phyloP scores from a whole-genome alignment of 495 filamentous ascomycete species.

The Xylaria castorea region DNA sequence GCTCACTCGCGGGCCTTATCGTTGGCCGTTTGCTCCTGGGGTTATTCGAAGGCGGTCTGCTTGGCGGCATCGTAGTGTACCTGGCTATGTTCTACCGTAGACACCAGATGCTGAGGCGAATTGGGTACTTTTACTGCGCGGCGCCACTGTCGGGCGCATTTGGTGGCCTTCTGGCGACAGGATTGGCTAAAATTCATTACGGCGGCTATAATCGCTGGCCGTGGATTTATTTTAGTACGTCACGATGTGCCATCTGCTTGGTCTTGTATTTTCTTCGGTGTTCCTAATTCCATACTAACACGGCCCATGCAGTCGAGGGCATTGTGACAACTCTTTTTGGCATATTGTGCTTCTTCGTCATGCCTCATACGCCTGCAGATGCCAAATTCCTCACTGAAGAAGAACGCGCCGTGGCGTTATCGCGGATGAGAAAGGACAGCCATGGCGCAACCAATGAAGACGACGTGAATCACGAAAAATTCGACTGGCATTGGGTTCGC shows the following conservation, averaged over 20 bases:
- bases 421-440: slow-evolving; percentile 51
- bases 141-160: slow-evolving; percentile 69
- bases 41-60: slow-evolving; percentile 66
- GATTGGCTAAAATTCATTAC: slow-evolving; percentile 45
- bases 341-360: slow-evolving; percentile 49
- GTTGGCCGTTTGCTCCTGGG: slow-evolving; percentile 66
- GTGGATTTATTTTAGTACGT: slow-evolving; percentile 51
- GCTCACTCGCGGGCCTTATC: slow-evolving; percentile 61
- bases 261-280: not conserved
- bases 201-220: slow-evolving; percentile 54
- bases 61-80: slow-evolving; percentile 62
- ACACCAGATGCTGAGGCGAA: slow-evolving; percentile 50
- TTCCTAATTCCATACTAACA: not conserved
- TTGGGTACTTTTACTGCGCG: slow-evolving; percentile 68
- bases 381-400: slow-evolving; percentile 50
- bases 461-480: slow-evolving; percentile 52
- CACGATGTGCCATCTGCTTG: not conserved
- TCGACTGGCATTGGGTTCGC: slow-evolving; percentile 50
- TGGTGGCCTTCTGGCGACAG: slow-evolving; percentile 67
- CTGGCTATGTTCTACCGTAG: slow-evolving; percentile 57
- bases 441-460: slow-evolving; percentile 44
- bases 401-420: slow-evolving; percentile 43
- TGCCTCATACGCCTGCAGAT: slow-evolving; percentile 53
- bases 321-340: slow-evolving; percentile 52
- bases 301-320: slow-evolving; percentile 45